Evolutionary conservation across 306 rosid genomes (phyloP), one percentile per base, ranked within the genome.

Genomic region (Malus orientalis): DNA sequence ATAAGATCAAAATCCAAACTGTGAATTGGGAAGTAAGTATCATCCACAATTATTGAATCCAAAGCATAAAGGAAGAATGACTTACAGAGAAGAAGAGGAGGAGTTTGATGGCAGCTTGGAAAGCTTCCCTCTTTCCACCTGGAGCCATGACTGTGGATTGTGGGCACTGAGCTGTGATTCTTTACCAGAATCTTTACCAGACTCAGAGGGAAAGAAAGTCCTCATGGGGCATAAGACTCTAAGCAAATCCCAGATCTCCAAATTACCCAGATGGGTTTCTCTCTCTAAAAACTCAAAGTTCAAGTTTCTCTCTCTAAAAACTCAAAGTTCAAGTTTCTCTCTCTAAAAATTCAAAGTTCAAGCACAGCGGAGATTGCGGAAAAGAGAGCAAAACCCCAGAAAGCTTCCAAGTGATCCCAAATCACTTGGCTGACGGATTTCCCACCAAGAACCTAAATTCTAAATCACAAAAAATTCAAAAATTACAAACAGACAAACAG

Each of bases 81-180:
- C 98, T 87, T 86, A 93, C 98, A 93, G 89, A 62, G 98, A 91
- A 32, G 98, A 67, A 78, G 90, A 86, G 45, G 93, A 84, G 67
- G 85, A 78, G 73, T 82, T 84, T 33, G 91, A 83, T 19, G 98
- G 78, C 66, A 86, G 78, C 79, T 93, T 89, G 63, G 90, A 73
- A 75, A 86, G 86, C 84, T 93, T 91, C 80, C 97, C 98, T 81
- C 98, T 89, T 83, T 93, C 98, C 83, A 93, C 98, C 74, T 93
- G 98, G 60, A 93, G 98, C 96, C 98, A 93, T 60, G 98, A 86
- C 84, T 91, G 93, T 19, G 98, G 97, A 86, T 88, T 89, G 40
- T 89, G 77, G 80, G 92, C 90, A 89, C 87, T 91, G 47, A 85
- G 87, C 74, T 88, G 96, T 12, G 82, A 78, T 55, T 88, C 97